A percentile compares a stretch with the other conserved stretches of the same genome.
Evolutionary conservation across 164 flowering plant species (phyloP).

Genomic region (Umbellularia californica): DNA sequence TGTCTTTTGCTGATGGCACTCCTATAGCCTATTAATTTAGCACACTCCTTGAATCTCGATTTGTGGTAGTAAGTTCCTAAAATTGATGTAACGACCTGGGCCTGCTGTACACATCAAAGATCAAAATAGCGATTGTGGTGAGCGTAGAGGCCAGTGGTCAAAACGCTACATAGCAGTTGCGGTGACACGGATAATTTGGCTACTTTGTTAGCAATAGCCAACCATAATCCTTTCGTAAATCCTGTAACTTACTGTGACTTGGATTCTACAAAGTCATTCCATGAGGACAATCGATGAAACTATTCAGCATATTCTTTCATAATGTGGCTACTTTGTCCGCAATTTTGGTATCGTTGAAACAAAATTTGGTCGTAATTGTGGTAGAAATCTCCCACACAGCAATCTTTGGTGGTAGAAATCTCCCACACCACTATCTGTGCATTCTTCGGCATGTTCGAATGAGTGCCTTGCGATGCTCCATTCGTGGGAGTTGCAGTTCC

Average conservation of each 20-base stretch:
- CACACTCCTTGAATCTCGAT: no score
- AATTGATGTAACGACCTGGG: no score
- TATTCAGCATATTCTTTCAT: not conserved
- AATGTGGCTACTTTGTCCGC: not conserved
- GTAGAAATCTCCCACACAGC: not conserved
- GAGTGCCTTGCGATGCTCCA: not conserved
- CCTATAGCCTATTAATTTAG: no score
- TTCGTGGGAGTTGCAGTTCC: not conserved
- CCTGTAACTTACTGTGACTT: not conserved
- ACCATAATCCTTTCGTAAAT: not conserved
- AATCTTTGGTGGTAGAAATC: no score
- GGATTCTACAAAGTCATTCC: not conserved
- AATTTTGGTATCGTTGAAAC: not conserved
- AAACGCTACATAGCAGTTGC: no score
- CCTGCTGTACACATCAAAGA: no score
- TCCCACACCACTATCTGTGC: not conserved
- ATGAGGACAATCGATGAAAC: not conserved
- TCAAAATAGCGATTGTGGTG: no score
- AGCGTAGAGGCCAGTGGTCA: no score
- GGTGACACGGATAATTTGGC: no score
- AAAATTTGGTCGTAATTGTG: not conserved
- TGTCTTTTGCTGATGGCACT: no score
- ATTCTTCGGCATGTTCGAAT: not conserved
- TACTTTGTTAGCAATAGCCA: no score
- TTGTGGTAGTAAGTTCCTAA: no score